A percentile compares a stretch with the other conserved stretches of the same genome.
Evolutionary conservation across 257 asterid genomes (phyloP).

Genomic region (Fraxinus quadrangulata): DNA sequence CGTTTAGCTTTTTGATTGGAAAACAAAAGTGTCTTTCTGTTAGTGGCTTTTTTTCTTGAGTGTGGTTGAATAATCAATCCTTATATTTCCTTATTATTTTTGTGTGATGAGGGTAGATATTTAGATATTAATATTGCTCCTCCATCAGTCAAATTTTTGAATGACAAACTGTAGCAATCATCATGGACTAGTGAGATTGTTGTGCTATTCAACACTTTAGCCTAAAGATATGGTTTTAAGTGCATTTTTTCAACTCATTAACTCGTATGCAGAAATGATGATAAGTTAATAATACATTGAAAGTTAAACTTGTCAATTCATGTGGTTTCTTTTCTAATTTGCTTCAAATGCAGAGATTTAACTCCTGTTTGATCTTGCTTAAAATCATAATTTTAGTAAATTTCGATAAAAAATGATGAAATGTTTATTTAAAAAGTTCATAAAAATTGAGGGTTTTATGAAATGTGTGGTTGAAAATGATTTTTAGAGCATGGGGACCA

Average conservation of each 20-base stretch:
- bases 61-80: slow-evolving; percentile 34
- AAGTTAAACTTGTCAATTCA: neutral
- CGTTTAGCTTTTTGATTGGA: slow-evolving; percentile 37
- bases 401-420: no score
- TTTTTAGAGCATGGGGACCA: no score
- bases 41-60: slow-evolving; percentile 50
- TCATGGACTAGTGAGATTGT: slow-evolving; percentile 40
- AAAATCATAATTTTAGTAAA: no score
- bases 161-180: slow-evolving; percentile 43
- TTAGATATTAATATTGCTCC: neutral
- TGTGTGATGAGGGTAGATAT: slow-evolving; percentile 34
- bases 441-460: no score
- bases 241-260: slow-evolving; percentile 39
- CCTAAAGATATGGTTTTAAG: slow-evolving; percentile 52
- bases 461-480: no score
- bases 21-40: slow-evolving; percentile 39
- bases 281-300: slow-evolving; percentile 7
- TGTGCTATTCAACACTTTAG: slow-evolving; percentile 52
- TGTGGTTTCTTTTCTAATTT: neutral
- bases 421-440: no score
- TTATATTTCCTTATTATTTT: slow-evolving; percentile 19
- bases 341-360: neutral
- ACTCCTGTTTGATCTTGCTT: no score
- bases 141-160: slow-evolving; percentile 29
- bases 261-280: slow-evolving; percentile 26